A percentile compares a stretch with the other conserved stretches of the same genome.
These are phyloP conservation scores for Saprolegnia diclina DNA, from an alignment of 352 stramenopile genomes.

Conservation along the genomic window DNA sequence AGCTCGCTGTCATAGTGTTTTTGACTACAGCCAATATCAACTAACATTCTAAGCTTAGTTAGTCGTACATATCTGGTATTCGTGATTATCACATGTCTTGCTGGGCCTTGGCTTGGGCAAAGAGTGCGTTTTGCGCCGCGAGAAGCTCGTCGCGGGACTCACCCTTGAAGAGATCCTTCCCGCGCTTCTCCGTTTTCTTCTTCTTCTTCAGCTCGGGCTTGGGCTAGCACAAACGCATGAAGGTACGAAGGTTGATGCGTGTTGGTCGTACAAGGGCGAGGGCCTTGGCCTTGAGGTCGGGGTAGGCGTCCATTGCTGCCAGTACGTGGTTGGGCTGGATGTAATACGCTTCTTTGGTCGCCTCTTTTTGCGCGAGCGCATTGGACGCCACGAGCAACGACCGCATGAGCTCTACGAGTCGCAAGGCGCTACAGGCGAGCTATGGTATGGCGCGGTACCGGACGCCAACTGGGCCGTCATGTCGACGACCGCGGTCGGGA, in stretches of 20 bases:
- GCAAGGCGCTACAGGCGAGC: too few species aligned
- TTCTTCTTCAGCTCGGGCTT: constrained; percentile 10
- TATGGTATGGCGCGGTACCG: neutral
- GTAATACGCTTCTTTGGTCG: constrained; percentile 1
- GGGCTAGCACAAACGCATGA: neutral
- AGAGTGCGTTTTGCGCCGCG: constrained; percentile 5
- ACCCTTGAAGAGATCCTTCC: constrained; percentile 3
- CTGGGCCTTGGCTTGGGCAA: neutral
- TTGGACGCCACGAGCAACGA: neutral
- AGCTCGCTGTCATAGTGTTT: neutral
- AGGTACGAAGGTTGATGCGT: neutral
- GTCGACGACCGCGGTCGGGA: neutral
- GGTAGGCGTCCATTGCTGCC: neutral
- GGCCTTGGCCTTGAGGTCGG: neutral
- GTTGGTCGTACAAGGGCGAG: neutral
- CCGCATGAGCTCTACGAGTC: neutral
- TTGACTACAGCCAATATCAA: neutral
- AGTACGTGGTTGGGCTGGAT: neutral
- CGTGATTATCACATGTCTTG: constrained; percentile 8
- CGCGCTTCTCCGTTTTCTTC: neutral
- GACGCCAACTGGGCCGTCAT: constrained; percentile 3
- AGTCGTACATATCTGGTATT: neutral
- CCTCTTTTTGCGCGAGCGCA: neutral
- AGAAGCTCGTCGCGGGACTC: neutral
- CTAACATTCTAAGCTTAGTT: too few species aligned